Evolutionary conservation across 345 rosid genomes (phyloP).

Genomic region (Brassica carinata): DNA sequence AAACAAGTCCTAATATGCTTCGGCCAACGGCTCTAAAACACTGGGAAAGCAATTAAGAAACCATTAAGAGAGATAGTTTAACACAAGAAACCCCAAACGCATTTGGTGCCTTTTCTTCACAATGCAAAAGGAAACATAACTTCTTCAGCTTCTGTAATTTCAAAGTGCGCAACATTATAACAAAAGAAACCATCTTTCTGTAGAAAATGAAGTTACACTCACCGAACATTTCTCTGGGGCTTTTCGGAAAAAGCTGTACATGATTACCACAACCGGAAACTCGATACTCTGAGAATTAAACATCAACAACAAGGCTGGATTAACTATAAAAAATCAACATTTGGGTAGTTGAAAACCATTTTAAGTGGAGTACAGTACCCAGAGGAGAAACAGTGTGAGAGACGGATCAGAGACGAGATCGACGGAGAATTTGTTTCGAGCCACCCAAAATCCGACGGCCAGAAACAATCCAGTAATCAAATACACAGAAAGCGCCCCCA

Average conservation of each 20-base stretch:
- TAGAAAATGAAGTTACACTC: conserved; percentile 14
- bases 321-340: background rate
- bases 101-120: background rate
- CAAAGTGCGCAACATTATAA: background rate
- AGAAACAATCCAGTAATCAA: conserved; percentile 50
- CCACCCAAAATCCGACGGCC: conserved; percentile 53
- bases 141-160: background rate
- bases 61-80: conserved; percentile 4
- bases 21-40: conserved; percentile 61
- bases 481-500: conserved; percentile 39
- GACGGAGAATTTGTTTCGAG: conserved; percentile 46
- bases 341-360: background rate
- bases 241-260: conserved; percentile 57
- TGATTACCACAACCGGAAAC: conserved; percentile 52
- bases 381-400: conserved; percentile 58
- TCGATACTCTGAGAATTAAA: conserved; percentile 46
- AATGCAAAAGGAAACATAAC: background rate
- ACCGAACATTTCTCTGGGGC: conserved; percentile 68
- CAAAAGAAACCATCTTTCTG: background rate
- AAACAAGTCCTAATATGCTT: conserved; percentile 63
- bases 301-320: background rate
- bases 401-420: conserved; percentile 66
- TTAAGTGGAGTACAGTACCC: conserved; percentile 41
- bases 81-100: background rate
- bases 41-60: conserved; percentile 51